Evolutionary conservation across 805 yeast species (phyloP).

Genomic region (Ogataea kodamae): DNA sequence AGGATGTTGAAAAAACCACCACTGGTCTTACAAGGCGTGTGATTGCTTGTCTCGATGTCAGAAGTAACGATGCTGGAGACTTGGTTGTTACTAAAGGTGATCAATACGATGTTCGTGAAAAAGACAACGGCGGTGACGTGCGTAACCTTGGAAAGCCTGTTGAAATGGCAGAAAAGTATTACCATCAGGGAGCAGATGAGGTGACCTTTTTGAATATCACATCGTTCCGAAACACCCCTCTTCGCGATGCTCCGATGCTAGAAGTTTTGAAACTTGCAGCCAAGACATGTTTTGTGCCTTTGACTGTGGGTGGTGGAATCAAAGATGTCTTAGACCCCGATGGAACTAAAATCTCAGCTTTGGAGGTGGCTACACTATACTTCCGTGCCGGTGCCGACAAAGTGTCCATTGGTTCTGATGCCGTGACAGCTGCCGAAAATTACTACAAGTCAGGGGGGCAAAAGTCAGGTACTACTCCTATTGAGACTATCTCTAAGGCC

Average conservation of each 20-base stretch:
- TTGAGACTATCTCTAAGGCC: conserved; percentile 86
- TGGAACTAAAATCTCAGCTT: conserved; percentile 75
- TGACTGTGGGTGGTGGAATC: conserved; percentile 98
- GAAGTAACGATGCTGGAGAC: conserved; percentile 92
- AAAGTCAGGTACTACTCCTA: conserved; percentile 77
- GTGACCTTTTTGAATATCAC: conserved; percentile 93
- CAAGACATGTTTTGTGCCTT: conserved; percentile 89
- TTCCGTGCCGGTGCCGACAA: conserved; percentile 98
- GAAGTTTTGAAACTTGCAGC: conserved; percentile 82
- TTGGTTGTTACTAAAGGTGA: conserved; percentile 98
- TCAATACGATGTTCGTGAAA: conserved; percentile 94
- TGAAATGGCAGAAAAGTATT: conserved; percentile 85
- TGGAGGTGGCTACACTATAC: conserved; percentile 85
- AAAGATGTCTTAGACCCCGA: conserved; percentile 85
- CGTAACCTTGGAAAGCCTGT: conserved; percentile 97
- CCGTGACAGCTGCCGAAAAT: conserved; percentile 85
- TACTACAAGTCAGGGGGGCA: conserved; percentile 56
- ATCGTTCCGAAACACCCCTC: conserved; percentile 90
- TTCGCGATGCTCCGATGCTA: conserved; percentile 92
- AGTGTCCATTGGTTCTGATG: conserved; percentile 96
- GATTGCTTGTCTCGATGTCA: conserved; percentile 95
- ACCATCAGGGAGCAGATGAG: conserved; percentile 95
- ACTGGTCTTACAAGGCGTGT: conserved; percentile 83
- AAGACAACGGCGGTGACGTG: conserved; percentile 55
- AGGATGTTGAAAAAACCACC: conserved; percentile 24